Percentiles rank a stretch among this genome's conserved stretches.
Evolutionary conservation across 176 grass and related monocot genomes (phyloP).

Genomic region (Musa acuminata): DNA sequence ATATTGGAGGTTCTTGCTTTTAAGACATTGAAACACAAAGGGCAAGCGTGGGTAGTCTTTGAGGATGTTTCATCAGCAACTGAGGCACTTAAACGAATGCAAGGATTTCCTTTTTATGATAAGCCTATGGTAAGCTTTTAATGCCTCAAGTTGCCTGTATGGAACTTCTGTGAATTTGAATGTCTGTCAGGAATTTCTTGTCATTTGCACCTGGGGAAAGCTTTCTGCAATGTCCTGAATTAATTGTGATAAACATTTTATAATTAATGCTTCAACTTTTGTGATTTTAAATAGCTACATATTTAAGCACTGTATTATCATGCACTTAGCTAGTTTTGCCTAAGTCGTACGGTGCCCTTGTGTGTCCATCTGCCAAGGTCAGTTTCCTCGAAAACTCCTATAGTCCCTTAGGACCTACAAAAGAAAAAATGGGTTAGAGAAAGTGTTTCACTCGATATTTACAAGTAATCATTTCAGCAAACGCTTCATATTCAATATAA

Average conservation of each 20-base stretch:
- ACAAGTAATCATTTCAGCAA: too few species aligned
- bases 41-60: conserved; percentile 91
- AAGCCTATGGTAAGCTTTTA: conserved; percentile 78
- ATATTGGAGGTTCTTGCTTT: conserved; percentile 92
- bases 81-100: conserved; percentile 89
- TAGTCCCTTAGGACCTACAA: too few species aligned
- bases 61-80: conserved; percentile 81
- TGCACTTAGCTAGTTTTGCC: too few species aligned
- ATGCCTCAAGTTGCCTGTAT: neutral
- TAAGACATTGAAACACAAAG: conserved; percentile 96
- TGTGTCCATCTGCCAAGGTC: too few species aligned
- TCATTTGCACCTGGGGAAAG: neutral
- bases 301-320: too few species aligned
- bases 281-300: too few species aligned
- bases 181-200: neutral
- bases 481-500: too few species aligned
- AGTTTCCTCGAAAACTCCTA: too few species aligned
- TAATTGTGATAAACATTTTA: neutral
- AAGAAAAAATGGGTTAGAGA: too few species aligned
- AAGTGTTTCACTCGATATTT: too few species aligned
- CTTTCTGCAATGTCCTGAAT: neutral
- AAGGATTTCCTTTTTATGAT: conserved; percentile 88
- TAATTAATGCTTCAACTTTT: neutral
- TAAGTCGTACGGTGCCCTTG: too few species aligned
- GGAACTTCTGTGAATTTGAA: too few species aligned